Conservation (phyloP, 2,329 filamentous ascomycete genomes). For the Nemania sp. region DNA sequence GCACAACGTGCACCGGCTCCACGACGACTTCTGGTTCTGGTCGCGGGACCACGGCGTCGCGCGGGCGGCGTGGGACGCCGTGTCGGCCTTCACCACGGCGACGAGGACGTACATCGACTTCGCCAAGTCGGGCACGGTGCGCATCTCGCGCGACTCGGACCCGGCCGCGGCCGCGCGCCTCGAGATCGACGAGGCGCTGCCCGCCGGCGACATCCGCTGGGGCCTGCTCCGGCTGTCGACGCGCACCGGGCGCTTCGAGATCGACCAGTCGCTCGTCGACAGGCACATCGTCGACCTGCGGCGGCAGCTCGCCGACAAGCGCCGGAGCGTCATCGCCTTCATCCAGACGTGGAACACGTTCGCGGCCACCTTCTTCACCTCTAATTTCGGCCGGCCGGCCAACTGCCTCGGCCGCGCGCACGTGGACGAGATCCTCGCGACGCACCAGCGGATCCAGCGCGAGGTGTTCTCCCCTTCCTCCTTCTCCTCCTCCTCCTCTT, state of each 20-base stretch:
- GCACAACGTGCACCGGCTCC: conserved; percentile 61
- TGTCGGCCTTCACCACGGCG: conserved; percentile 57
- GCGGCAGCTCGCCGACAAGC: conserved; percentile 58
- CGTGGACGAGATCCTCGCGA: conserved; percentile 56
- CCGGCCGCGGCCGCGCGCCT: conserved; percentile 7
- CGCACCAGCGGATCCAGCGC: conserved; percentile 54
- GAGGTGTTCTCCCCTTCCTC: conserved; percentile 49
- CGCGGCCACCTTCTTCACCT: conserved; percentile 55
- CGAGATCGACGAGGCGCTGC: conserved; percentile 45
- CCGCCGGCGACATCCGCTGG: conserved; percentile 55
- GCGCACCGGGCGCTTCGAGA: conserved; percentile 58
- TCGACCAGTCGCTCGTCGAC: conserved; percentile 63
- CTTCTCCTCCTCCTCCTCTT: conserved; percentile 35
- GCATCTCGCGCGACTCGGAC: conserved; percentile 44
- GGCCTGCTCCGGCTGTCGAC: conserved; percentile 62
- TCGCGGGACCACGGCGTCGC: conserved; percentile 55
- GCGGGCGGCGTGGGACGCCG: conserved; percentile 62
- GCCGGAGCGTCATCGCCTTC: conserved; percentile 53
- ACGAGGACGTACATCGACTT: conserved; percentile 63
- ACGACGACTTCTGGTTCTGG: conserved; percentile 73
- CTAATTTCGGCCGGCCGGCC: conserved; percentile 57
- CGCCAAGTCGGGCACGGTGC: conserved; percentile 54
- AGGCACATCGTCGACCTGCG: conserved; percentile 63
- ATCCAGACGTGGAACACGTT: conserved; percentile 59
- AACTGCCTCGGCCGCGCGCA: conserved; percentile 58